These are phyloP conservation scores for Colletotrichum coccodes DNA, from an alignment of 2,329 filamentous ascomycete genomes.

Conservation along the genomic window DNA sequence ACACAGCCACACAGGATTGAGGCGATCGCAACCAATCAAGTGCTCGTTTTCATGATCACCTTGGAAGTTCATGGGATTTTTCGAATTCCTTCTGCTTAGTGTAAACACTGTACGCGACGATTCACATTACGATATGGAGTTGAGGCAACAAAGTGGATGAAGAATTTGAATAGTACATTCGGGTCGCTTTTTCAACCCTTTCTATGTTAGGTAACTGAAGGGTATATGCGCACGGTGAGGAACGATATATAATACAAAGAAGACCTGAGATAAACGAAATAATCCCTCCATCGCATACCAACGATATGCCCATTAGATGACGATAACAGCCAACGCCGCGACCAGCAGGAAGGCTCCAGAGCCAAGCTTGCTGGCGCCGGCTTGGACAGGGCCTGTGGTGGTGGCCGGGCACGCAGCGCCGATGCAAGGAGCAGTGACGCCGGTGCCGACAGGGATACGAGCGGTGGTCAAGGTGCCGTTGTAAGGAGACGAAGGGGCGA, in stretches of 20 bases:
- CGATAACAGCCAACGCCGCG: constrained; percentile 5
- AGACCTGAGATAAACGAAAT: background rate
- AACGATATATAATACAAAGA: constrained; percentile 16
- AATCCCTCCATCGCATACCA: background rate
- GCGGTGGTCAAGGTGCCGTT: constrained; percentile 21
- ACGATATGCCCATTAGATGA: background rate
- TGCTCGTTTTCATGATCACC: too few species aligned
- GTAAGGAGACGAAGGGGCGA: constrained; percentile 18
- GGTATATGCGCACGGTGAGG: constrained; percentile 23
- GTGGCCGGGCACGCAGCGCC: constrained; percentile 25
- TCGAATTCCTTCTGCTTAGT: too few species aligned
- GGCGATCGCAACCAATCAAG: too few species aligned
- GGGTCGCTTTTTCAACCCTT: background rate
- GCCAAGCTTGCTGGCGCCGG: constrained; percentile 15
- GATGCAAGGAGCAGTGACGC: constrained; percentile 5
- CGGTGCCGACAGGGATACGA: constrained; percentile 12
- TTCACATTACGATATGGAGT: too few species aligned
- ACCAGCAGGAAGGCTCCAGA: constrained; percentile 3
- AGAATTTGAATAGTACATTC: background rate
- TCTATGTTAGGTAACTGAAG: constrained; percentile 4
- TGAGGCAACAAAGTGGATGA: too few species aligned
- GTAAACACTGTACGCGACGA: too few species aligned
- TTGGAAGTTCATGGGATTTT: too few species aligned
- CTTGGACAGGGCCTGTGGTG: constrained; percentile 24
- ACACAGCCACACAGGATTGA: too few species aligned